These are phyloP conservation scores for Stachybotrys elegans DNA, from an alignment of 2,329 filamentous ascomycete species.

Conservation along the genomic window DNA sequence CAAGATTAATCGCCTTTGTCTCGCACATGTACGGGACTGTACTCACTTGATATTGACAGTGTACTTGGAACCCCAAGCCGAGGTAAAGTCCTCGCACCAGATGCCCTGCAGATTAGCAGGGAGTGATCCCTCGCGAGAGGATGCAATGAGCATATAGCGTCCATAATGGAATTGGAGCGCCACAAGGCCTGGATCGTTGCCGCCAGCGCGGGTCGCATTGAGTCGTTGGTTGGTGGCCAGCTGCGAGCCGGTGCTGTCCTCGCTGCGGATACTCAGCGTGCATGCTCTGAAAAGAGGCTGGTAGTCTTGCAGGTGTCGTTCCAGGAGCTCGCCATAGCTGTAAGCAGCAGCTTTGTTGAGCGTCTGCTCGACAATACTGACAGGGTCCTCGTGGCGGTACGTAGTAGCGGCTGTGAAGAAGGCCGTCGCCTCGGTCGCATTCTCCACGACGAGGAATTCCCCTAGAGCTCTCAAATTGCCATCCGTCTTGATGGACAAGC, in stretches of 20 bases:
- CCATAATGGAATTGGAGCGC: slow-evolving; percentile 3
- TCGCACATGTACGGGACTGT: too few relatives aligned
- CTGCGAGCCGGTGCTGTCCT: slow-evolving; percentile 1
- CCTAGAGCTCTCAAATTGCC: background rate
- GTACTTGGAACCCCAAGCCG: slow-evolving; percentile 41
- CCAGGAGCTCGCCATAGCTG: background rate
- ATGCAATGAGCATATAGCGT: background rate
- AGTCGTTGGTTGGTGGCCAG: slow-evolving; percentile 2
- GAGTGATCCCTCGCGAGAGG: slow-evolving; percentile 12
- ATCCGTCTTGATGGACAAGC: background rate
- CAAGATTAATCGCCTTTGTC: too few relatives aligned
- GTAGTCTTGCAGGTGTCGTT: background rate
- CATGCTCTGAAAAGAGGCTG: background rate
- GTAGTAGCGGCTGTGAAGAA: slow-evolving; percentile 3
- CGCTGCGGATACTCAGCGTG: background rate
- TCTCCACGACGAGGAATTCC: slow-evolving; percentile 2
- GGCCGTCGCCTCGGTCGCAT: slow-evolving; percentile 1
- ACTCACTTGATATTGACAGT: slow-evolving; percentile 39
- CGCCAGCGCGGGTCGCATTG: slow-evolving; percentile 3
- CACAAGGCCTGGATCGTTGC: slow-evolving; percentile 1
- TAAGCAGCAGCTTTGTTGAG: background rate
- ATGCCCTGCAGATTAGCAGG: slow-evolving; percentile 30
- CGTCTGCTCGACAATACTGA: background rate
- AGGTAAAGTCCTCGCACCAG: slow-evolving; percentile 25
- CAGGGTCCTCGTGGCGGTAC: slow-evolving; percentile 2